Evolutionary conservation across 2,329 filamentous ascomycete genomes (phyloP).

Genomic region (Byssoonygena ceratinophila): DNA sequence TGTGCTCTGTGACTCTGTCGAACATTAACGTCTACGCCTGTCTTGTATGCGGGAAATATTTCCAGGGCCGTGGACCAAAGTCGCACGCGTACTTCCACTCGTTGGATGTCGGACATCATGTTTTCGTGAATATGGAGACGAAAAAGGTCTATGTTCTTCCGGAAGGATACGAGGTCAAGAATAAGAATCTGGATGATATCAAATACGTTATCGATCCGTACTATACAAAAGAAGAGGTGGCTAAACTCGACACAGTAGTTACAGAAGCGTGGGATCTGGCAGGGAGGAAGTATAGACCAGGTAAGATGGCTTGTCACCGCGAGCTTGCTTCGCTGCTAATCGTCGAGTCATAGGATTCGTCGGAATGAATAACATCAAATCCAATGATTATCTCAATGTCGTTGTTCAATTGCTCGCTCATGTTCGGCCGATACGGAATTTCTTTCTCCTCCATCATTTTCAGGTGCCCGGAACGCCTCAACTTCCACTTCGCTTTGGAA

Average conservation of each 20-base stretch:
- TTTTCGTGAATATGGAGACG: slow-evolving; percentile 87
- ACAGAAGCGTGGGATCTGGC: slow-evolving; percentile 60
- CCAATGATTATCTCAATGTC: slow-evolving; percentile 97
- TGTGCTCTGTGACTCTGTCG: slow-evolving; percentile 88
- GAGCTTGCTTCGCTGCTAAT: not conserved
- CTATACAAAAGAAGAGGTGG: slow-evolving; percentile 70
- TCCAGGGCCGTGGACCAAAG: slow-evolving; percentile 82
- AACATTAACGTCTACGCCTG: slow-evolving; percentile 99
- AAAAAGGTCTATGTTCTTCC: slow-evolving; percentile 51
- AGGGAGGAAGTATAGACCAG: slow-evolving; percentile 78
- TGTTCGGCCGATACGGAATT: slow-evolving; percentile 80
- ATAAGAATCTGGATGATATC: slow-evolving; percentile 91
- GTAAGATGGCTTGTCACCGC: slow-evolving; percentile 21
- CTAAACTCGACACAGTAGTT: slow-evolving; percentile 58
- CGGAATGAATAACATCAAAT: slow-evolving; percentile 99
- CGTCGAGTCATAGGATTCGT: slow-evolving; percentile 54
- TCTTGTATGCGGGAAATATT: slow-evolving; percentile 95
- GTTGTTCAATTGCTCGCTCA: slow-evolving; percentile 85
- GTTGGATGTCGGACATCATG: slow-evolving; percentile 88
- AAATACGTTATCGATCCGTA: slow-evolving; percentile 93
- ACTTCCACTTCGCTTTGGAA: slow-evolving; percentile 76
- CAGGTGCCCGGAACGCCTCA: slow-evolving; percentile 54
- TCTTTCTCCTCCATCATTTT: slow-evolving; percentile 78
- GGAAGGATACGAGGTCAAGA: slow-evolving; percentile 93
- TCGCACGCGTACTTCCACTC: slow-evolving; percentile 97